These are phyloP conservation scores for Hyphodiscus sp. DNA, from an alignment of 2,329 filamentous ascomycete genomes.

Conservation along the genomic window DNA sequence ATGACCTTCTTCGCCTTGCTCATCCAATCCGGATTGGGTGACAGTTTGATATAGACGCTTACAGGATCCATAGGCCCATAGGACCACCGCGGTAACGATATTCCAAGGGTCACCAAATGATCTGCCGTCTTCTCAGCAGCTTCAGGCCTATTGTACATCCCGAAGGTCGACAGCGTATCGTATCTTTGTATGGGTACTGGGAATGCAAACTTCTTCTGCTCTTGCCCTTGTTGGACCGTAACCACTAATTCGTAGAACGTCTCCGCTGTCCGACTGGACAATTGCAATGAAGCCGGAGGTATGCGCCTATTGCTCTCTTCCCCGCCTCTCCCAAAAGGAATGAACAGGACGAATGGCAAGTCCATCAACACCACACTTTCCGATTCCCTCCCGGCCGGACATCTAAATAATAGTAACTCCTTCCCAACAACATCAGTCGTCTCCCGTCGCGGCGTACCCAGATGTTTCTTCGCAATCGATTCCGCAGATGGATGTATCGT, in stretches of 20 bases:
- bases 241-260: conserved; percentile 97
- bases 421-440: conserved; percentile 91
- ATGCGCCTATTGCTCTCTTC: conserved; percentile 86
- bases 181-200: conserved; percentile 88
- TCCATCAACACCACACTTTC: conserved; percentile 95
- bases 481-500: conserved; percentile 96
- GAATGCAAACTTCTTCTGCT: conserved; percentile 86
- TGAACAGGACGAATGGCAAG: conserved; percentile 93
- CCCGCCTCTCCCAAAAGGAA: conserved; percentile 86
- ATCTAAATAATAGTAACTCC: conserved; percentile 87
- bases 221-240: conserved; percentile 84
- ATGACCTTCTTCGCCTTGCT: conserved; percentile 86
- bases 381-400: conserved; percentile 73
- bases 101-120: conserved; percentile 84
- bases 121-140: conserved; percentile 79
- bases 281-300: conserved; percentile 83
- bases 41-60: conserved; percentile 89
- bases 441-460: conserved; percentile 85
- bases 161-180: conserved; percentile 95
- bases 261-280: conserved; percentile 90
- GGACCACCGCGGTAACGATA: conserved; percentile 90
- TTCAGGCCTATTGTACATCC: conserved; percentile 98
- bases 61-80: conserved; percentile 95
- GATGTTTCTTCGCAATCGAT: conserved; percentile 84
- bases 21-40: conserved; percentile 87